Evolutionary conservation across 169 alveolate species (phyloP), one percentile per base, ranked within the genome.

Genomic region (Blepharisma undulans): DNA sequence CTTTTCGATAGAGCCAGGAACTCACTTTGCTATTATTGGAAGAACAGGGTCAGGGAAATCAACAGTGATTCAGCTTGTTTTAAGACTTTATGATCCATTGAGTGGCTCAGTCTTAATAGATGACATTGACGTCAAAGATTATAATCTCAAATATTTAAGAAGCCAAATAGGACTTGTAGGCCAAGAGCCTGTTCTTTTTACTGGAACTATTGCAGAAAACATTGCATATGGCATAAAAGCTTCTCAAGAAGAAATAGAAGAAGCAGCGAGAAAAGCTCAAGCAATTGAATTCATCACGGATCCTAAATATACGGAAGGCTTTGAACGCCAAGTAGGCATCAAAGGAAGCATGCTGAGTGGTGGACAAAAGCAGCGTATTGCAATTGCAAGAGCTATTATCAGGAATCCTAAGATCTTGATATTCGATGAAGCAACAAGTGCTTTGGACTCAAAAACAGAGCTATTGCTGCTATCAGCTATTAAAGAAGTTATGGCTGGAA

Each of bases 11-110:
- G 85, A 94, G 36, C 95, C 98, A 25, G 99, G 99, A 34, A 96
- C 97, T 77, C 95, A 95, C 34, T 96, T 98, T 19, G 99, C 99
- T 72, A 92, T 98, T 81, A 98, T 97, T 79, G 99, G 99, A 0
- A 94, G 95, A n/a, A 96, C 99, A 18, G 99, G 99, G 5, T 96
- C 99, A 25, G 99, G 99, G 19, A 99, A 99, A 93, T 97, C 99
- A 33, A 98, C 99, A 2, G 97, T 99, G 27, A 94, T 98, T 84
- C 98, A 99, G 90, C 91, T 99, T 85, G 94, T 99, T 14, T 98
- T 97, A 82, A 95, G 99, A 72, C 96, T 98, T 81, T 98, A 98
- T 90, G 98, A 95, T 48, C 97, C 98, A 32, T 60, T 93, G 25
- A 88, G 89, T 7, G 98, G 98, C 27, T 87, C 85, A 71, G 94